Percentiles rank a stretch among this genome's conserved stretches.
Conservation (phyloP, 805 yeast genomes). For the Ascoidea tarda region DNA sequence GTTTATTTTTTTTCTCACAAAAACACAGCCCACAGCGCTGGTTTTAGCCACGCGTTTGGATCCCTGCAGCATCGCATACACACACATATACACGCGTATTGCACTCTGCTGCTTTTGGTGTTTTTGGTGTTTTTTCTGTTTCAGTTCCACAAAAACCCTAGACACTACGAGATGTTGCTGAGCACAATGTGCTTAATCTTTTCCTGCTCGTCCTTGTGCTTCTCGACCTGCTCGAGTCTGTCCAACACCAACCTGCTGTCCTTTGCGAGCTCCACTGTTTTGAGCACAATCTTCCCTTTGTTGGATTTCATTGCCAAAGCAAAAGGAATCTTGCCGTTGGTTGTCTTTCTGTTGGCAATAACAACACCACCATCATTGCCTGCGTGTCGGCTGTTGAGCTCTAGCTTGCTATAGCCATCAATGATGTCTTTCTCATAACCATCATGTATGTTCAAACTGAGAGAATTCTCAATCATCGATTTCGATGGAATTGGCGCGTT, state of each 20-base stretch:
- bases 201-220: conserved; percentile 36
- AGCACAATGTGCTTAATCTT: conserved; percentile 41
- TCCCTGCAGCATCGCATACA: too few species aligned
- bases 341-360: not conserved
- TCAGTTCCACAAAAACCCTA: too few species aligned
- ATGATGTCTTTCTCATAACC: not conserved
- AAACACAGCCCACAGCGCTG: too few species aligned
- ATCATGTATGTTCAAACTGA: too few species aligned
- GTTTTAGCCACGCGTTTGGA: too few species aligned
- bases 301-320: conserved; percentile 43
- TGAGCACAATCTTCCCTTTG: conserved; percentile 25
- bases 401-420: too few species aligned
- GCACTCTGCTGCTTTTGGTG: too few species aligned
- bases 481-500: conserved; percentile 15
- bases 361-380: not conserved
- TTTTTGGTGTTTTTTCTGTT: too few species aligned
- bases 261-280: conserved; percentile 35
- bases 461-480: not conserved
- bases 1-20: too few species aligned
- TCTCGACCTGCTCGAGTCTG: conserved; percentile 34
- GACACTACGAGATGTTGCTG: too few species aligned
- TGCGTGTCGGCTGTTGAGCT: not conserved
- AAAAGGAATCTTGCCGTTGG: conserved; percentile 24
- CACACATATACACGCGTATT: too few species aligned
- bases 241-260: conserved; percentile 38